Base-by-base conservation (phyloP, 1,284 basidiomycete genomes). In the Rhodofomes roseus region DNA sequence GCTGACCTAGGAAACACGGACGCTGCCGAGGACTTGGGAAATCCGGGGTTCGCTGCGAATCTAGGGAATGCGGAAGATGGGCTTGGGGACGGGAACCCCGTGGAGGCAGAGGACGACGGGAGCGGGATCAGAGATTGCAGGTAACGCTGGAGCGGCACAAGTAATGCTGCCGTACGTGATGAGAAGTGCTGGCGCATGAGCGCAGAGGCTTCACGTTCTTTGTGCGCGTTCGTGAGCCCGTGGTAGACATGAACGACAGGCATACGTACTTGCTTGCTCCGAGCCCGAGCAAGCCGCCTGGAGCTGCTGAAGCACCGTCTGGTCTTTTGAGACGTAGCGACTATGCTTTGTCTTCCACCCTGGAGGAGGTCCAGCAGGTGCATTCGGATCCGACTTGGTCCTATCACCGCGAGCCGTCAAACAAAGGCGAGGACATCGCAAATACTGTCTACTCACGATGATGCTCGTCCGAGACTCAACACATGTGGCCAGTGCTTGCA, bases 401-500 rank as follows among this genome's bases (percentile, higher is more conserved):
- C 36, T 37, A 20, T 22, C 14, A n/a, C 6, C 9, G 11, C 12
- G 29, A 11, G n/a, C 20, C 7, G 31, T 52, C 50, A 52, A 31
- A 7, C 9, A 11, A 9, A 14, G 29, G 11, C 20, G 11, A n/a
- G n/a, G 6, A 34, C 5, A 18, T 46, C 48, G 20, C 29, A 40
- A 44, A 27, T 14, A 25, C 25, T 5, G 25, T 20, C 11, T 27
- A 72, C 79, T 65, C 64, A 85, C 83, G 70, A 67, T 18, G 69
- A 65, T 40, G 73, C 73, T 57, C 76, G 74, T 39, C 87, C 86
- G 34, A 91, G 76, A 60, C 87, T 90, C 29, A 95, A 76, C 0
- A 93, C 78, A 73, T 99, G 94, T 1, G 95, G 94, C 95, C 96
- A 98, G 74, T 97, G 93, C 6, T 83, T 80, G 65, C 94, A 96